Percentiles rank a stretch among this genome's conserved stretches.
phyloP scores from a whole-genome alignment of 139 green algal species.

The Micromonas commoda region DNA sequence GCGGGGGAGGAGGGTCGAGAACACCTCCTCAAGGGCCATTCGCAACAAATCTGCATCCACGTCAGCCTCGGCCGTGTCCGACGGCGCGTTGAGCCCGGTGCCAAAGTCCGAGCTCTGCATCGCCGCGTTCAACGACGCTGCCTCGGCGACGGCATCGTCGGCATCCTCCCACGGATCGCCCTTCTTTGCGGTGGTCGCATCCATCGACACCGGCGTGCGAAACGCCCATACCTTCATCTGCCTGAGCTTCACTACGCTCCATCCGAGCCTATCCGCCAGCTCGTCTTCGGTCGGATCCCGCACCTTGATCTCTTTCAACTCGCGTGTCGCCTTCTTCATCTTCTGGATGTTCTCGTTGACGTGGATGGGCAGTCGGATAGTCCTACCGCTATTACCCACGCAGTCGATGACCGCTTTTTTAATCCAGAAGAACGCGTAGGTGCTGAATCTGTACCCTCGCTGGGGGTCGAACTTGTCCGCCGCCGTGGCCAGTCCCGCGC shows the following conservation, averaged over 20 bases:
- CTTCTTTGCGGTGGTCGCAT: background rate
- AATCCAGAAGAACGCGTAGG: constrained; percentile 79
- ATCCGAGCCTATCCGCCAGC: background rate
- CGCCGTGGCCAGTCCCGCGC: constrained; percentile 20
- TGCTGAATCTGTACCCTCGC: constrained; percentile 73
- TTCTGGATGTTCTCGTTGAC: constrained; percentile 33
- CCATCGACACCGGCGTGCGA: background rate
- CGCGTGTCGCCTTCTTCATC: background rate
- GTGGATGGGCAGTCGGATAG: constrained; percentile 62
- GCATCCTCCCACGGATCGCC: background rate
- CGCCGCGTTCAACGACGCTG: too few relatives aligned
- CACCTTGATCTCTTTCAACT: background rate
- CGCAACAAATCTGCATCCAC: constrained; percentile 18
- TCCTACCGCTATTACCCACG: constrained; percentile 55
- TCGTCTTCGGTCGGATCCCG: background rate
- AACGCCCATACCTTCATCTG: background rate
- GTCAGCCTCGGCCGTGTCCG: background rate
- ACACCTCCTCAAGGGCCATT: background rate
- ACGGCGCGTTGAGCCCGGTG: background rate
- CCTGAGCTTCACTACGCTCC: background rate
- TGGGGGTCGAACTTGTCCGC: constrained; percentile 66
- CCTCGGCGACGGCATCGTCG: background rate
- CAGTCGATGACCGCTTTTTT: constrained; percentile 57
- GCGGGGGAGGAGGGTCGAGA: background rate
- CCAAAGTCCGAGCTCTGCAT: background rate